phyloP scores from a whole-genome alignment of 768 basidiomycete genomes.

The Neoboletus brunneissimus region DNA sequence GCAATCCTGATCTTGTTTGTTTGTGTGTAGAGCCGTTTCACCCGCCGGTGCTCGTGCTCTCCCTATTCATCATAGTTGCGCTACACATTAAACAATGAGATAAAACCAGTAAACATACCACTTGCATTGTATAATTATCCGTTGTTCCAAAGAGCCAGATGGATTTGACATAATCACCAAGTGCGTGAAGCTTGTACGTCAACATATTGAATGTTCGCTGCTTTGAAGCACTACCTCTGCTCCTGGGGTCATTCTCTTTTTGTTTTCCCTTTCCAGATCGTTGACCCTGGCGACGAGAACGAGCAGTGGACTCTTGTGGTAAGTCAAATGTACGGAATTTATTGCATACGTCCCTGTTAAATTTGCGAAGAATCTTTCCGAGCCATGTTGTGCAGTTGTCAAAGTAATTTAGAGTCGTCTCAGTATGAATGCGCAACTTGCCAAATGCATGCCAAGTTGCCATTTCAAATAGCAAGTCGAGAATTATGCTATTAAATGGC shows the following conservation, averaged over 20 bases:
- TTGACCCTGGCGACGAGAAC: constrained; percentile 4
- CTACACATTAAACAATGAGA: too few species aligned
- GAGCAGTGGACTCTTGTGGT: constrained; percentile 29
- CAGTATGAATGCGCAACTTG: constrained; percentile 28
- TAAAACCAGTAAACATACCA: constrained; percentile 18
- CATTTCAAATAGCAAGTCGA: constrained; percentile 20
- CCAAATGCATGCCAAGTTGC: constrained; percentile 26
- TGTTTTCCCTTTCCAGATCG: too few species aligned
- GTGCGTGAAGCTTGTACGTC: constrained; percentile 18
- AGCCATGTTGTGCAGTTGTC: constrained; percentile 20
- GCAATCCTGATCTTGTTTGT: too few species aligned
- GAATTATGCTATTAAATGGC: constrained; percentile 14
- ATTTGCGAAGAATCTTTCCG: constrained; percentile 23
- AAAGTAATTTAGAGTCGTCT: constrained; percentile 21
- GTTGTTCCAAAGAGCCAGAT: constrained; percentile 11
- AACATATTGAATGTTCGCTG: constrained; percentile 10
- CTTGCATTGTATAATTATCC: constrained; percentile 37
- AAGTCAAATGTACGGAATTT: constrained; percentile 31
- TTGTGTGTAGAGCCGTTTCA: constrained; percentile 37
- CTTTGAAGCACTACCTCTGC: neutral
- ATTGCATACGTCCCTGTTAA: constrained; percentile 20
- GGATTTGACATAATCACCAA: constrained; percentile 14
- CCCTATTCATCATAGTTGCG: neutral
- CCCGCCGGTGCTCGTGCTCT: constrained; percentile 35
- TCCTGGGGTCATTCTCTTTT: neutral